Evolutionary conservation across 2,329 filamentous ascomycete genomes (phyloP), one percentile per base, ranked within the genome.

Genomic region (Calonectria honghensis): DNA sequence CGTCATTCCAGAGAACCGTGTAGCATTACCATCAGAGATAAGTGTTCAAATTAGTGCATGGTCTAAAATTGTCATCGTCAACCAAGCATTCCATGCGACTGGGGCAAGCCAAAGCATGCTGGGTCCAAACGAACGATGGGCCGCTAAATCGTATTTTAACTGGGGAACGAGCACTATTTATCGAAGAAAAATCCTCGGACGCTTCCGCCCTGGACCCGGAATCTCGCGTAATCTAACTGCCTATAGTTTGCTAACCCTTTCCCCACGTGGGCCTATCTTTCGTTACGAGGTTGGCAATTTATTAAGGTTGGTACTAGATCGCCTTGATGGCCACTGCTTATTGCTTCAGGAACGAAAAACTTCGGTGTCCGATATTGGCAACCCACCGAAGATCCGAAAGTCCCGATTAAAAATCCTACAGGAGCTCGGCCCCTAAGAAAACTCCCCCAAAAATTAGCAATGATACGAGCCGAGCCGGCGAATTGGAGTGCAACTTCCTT

Each of bases 261-360:
- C 57, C 57, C 57, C 57, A 61, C 57, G 57, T 61, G 57, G 35
- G 57, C 57, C 35, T 39, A 39, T 61, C 35, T 61, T 39, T 61
- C 57, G 35, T 39, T 27, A 27, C n/a, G 57, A 61, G 57, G 35
- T 16, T 61, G 32, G 13, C 27, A 61, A 61, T 61, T 61, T 61
- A 59, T 61, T 61, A 61, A 61, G 35, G 57, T 61, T 61, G 24
- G 57, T 61, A 37, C 35, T 61, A 61, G 57, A 41, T 61, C 57
- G n/a, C 35, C 14, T 24, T 37, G 7, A 61, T 14, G 35, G 32
- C 4, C 57, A 9, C 57, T 39, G 57, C 57, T 61, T 61, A 61
- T 39, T 61, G n/a, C 5, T 29, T 39, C 57, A 41, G 35, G 57
- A 27, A 61, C 57, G 32, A 61, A 27, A 24, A 35, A 39, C 3